Evolutionary conservation across 202 grass and related monocot genomes (phyloP).

Genomic region (Cymbopogon flexuosus): DNA sequence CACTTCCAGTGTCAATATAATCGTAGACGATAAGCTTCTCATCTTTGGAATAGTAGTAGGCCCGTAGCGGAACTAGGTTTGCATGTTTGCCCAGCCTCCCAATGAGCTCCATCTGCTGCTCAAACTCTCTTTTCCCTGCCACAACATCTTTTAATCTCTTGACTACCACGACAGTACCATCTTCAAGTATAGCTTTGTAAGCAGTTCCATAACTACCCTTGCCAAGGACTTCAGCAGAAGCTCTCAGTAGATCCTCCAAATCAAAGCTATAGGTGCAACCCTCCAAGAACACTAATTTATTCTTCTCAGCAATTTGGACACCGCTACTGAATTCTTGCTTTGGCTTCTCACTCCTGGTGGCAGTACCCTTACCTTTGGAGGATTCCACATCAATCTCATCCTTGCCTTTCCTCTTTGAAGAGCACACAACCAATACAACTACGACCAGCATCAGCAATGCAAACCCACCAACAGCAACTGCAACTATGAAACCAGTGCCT

Average conservation of each 20-base stretch:
- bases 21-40: conserved; percentile 96
- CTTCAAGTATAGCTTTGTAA: conserved; percentile 86
- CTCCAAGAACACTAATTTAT: conserved; percentile 86
- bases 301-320: conserved; percentile 70
- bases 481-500: conserved; percentile 64
- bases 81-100: conserved; percentile 57
- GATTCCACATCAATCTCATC: conserved; percentile 34
- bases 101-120: conserved; percentile 93
- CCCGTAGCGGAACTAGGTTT: conserved; percentile 65
- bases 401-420: conserved; percentile 53
- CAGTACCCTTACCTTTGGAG: conserved; percentile 32
- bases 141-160: conserved; percentile 87
- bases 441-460: conserved; percentile 52
- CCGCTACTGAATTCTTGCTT: conserved; percentile 78
- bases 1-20: conserved; percentile 55
- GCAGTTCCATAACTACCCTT: conserved; percentile 92
- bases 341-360: conserved; percentile 51
- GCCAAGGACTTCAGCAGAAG: conserved; percentile 92
- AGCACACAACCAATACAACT: conserved; percentile 55
- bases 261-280: conserved; percentile 92
- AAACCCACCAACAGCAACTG: conserved; percentile 69
- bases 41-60: conserved; percentile 98
- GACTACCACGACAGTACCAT: conserved; percentile 86
- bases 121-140: conserved; percentile 86
- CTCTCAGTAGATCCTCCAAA: conserved; percentile 86